Percentiles rank a stretch among this genome's conserved stretches.
Evolutionary conservation across 129 eudicot genomes (phyloP).

Genomic region (Arctium minus): DNA sequence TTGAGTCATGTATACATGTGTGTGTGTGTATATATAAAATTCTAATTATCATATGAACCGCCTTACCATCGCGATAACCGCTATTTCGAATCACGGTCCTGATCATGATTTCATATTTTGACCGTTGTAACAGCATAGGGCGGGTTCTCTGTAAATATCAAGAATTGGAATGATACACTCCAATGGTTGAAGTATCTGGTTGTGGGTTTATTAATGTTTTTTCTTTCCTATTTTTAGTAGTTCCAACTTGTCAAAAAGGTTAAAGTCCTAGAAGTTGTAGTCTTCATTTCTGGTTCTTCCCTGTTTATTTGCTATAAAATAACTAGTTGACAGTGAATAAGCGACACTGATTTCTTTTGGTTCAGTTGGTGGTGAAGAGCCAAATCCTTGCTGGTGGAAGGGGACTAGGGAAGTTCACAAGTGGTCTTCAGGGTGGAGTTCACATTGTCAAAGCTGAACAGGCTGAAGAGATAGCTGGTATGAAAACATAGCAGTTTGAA

Average conservation of each 20-base stretch:
- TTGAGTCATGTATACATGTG: too few species aligned
- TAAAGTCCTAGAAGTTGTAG: not conserved
- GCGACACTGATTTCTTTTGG: constrained; percentile 11
- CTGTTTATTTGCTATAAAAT: not conserved
- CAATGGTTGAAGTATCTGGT: not conserved
- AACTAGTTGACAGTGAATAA: not conserved
- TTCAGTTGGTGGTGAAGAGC: constrained; percentile 91
- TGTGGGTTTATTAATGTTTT: not conserved
- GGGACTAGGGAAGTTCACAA: constrained; percentile 92
- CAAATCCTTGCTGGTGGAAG: constrained; percentile 99
- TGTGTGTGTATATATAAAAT: too few species aligned
- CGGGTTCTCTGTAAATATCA: not conserved
- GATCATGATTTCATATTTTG: too few species aligned
- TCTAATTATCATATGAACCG: too few species aligned
- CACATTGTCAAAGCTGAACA: constrained; percentile 88
- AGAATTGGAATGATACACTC: not conserved
- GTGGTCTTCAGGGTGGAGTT: constrained; percentile 94
- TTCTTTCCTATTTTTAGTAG: not conserved
- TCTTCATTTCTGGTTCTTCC: not conserved
- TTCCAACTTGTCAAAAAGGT: not conserved
- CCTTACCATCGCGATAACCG: too few species aligned
- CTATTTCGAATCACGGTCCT: too few species aligned
- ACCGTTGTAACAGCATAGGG: not conserved
- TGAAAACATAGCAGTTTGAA: not conserved
- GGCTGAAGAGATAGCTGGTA: constrained; percentile 86